Conservation (phyloP, 2,329 filamentous ascomycete species). For the Penicillium sp. region DNA sequence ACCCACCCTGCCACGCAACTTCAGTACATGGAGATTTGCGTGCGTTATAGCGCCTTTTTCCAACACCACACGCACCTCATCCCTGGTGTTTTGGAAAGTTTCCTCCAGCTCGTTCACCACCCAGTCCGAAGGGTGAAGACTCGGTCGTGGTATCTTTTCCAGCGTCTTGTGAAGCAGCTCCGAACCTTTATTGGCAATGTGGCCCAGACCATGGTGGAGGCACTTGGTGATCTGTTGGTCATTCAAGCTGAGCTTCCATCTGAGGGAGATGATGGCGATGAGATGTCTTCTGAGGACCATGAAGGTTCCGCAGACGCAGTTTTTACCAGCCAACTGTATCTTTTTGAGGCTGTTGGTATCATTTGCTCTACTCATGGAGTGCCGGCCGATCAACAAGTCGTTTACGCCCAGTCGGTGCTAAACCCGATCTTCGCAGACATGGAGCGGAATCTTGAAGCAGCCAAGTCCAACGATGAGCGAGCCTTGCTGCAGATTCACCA, state of each 20-base stretch:
- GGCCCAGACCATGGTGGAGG: slow-evolving; percentile 86
- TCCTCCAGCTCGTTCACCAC: slow-evolving; percentile 87
- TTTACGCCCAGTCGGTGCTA: slow-evolving; percentile 86
- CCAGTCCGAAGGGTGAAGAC: slow-evolving; percentile 82
- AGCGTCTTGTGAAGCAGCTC: slow-evolving; percentile 86
- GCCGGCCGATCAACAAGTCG: slow-evolving; percentile 78
- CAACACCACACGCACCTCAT: slow-evolving; percentile 81
- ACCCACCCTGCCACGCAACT: slow-evolving; percentile 88
- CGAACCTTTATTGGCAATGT: slow-evolving; percentile 82
- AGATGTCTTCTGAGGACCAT: slow-evolving; percentile 92
- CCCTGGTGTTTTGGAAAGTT: slow-evolving; percentile 83
- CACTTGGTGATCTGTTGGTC: slow-evolving; percentile 80
- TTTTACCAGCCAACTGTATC: slow-evolving; percentile 86
- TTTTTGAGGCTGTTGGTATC: slow-evolving; percentile 92
- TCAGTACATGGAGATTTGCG: slow-evolving; percentile 98
- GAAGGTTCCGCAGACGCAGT: slow-evolving; percentile 87
- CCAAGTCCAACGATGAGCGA: slow-evolving; percentile 78
- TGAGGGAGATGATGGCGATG: slow-evolving; percentile 75
- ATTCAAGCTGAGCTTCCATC: slow-evolving; percentile 88
- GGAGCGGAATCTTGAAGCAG: slow-evolving; percentile 72
- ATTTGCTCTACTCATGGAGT: slow-evolving; percentile 81
- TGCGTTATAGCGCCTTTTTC: slow-evolving; percentile 90
- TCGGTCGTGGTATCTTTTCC: slow-evolving; percentile 96
- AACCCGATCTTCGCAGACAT: slow-evolving; percentile 88
- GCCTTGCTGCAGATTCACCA: slow-evolving; percentile 90